Base-by-base conservation (phyloP, 495 filamentous ascomycete genomes). In the Tuber brumale region DNA sequence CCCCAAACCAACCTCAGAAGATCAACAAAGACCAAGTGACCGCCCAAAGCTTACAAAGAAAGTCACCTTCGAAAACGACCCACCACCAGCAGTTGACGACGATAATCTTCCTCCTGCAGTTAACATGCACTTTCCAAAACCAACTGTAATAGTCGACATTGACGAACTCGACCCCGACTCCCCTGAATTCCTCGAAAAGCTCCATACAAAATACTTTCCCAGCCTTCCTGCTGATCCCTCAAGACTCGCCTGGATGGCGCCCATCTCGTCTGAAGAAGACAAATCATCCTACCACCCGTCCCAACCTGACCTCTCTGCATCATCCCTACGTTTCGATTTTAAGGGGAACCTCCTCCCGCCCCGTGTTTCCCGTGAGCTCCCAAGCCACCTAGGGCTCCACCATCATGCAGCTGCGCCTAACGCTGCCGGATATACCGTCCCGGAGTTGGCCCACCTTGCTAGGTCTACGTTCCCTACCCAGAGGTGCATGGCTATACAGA, bases 331-430 rank as follows among this genome's bases (percentile, higher is more conserved):
- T 70, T 99, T 99, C 87, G 91, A 94, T 81, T 94, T 99, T 81
- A 88, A 86, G 21, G 95, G 94, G 70, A 85, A 85, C 1, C 86
- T 99, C 0, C 86, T 99, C 39, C 88, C 94, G 0, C 95, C 95
- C 1, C 86, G 89, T 41, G 88, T 88, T 8, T 89, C 93, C 18
- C 87, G 92, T 70, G 86, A 88, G 10, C 88, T 98, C 37, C 91
- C 95, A 0, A 87, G 88, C 2, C 90, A 87, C 21, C 87, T 91
- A 41, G 95, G 95, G 2, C 87, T 99, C 57, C 95, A 99, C 84
- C 95, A 99, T 84, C 95, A 99, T 84, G 94, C 90, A 76, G 90
- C 96, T 69, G 94, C 96, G 10, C 95, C 95, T 19, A 93, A 95
- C 81, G 93, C 94, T 0, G 95, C 95, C 0, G 95, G 95, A 0